Base-by-base conservation (phyloP, 305 asterid genomes). In the Solanum aculeatissimum region DNA sequence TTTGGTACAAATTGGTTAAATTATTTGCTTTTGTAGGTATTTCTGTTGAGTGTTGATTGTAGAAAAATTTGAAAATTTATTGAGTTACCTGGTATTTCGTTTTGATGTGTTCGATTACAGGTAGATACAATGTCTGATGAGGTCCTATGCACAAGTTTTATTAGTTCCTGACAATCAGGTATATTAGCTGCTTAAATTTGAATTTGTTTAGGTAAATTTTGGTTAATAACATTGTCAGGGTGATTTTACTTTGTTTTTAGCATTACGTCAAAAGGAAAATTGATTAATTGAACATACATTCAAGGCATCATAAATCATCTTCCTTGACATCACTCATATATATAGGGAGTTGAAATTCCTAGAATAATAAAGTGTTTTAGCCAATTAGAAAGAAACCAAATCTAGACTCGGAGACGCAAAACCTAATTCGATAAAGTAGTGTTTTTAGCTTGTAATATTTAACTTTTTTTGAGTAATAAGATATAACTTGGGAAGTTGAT, bases 71-170 rank as follows among this genome's bases (percentile, higher is more conserved):
- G 54, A 49, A 47, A 53, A 47, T 45, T 62, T 49, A 69, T 13
- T 86, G 83, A 35, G 60, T 79, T 49, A 63, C 18, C 82, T 51
- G 82, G 11, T 43, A 51, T 51, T 85, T 84, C 45, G 6, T 83
- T 89, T 53, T 35, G 1, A 15, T 32, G 11, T 68, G 60, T 71
- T 32, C 0, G 38, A 4, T 32, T 32, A 32, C 6, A 32, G 99
- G 98, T 97, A 54, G 98, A 95, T 86, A 86, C 95, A n/a, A 90
- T 90, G 69, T 92, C 89, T 82, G 98, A 97, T 72, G 99, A 97
- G 89, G 98, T 97, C 74, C 32, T 95, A 92, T 85, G 97, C 98
- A 1, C 98, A 94, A 82, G 97, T 97, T 45, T 94, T 95, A 7
- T 91, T 97, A 21, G 86, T 94, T 85, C 93, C 93, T 49, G 99